phyloP scores from a whole-genome alignment of 2,329 filamentous ascomycete species.

The Periglandula ipomoeae region DNA sequence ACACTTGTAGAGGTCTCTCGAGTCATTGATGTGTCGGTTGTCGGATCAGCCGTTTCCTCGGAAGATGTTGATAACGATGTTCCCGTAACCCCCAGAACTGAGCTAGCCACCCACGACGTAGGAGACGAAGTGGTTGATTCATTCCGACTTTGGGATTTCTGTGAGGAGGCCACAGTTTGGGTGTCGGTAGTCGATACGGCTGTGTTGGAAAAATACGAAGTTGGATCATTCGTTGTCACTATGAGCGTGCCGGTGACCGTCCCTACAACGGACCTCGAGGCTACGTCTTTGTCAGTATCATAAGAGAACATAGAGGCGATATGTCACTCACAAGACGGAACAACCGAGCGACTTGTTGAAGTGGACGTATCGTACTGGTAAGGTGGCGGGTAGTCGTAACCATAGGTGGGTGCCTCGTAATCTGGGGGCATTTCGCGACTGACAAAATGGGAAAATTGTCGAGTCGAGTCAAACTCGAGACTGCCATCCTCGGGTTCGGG shows the following conservation, averaged over 20 bases:
- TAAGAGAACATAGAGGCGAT: background rate
- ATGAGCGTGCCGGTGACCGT: background rate
- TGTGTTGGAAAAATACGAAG: background rate
- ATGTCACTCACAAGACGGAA: slow-evolving; percentile 10
- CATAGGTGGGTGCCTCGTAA: slow-evolving; percentile 12
- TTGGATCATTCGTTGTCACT: background rate
- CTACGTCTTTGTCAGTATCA: background rate
- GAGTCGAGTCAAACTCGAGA: background rate
- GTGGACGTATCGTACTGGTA: slow-evolving; percentile 12
- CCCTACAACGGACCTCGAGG: background rate
- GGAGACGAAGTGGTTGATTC: background rate
- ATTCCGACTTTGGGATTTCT: background rate
- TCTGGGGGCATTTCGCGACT: slow-evolving; percentile 6
- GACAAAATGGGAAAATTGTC: background rate
- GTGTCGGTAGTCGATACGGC: background rate
- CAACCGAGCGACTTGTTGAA: background rate
- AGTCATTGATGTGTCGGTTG: background rate
- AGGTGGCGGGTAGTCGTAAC: slow-evolving; percentile 12
- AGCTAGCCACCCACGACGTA: slow-evolving; percentile 2
- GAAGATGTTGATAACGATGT: background rate
- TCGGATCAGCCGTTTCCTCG: background rate
- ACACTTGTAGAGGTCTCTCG: background rate
- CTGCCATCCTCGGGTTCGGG: background rate
- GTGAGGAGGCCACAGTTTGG: background rate
- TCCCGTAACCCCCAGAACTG: slow-evolving; percentile 8